Percentiles rank a stretch among this genome's conserved stretches.
Evolutionary conservation across 306 rosid species (phyloP).

Genomic region (Parietaria judaica): DNA sequence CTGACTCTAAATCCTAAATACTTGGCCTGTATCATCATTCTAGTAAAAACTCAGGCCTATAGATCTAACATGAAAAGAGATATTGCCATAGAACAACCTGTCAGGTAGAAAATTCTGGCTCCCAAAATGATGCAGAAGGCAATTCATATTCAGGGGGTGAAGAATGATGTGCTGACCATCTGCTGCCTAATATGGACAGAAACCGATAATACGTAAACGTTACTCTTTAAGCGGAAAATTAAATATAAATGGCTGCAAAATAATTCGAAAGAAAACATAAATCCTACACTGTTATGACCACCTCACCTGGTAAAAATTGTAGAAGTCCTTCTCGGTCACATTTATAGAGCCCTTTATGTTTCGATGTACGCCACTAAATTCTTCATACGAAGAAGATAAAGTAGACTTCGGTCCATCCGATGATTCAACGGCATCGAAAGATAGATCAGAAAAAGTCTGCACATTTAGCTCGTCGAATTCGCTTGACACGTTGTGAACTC

Average conservation of each 20-base stretch:
- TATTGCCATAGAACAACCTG: conserved; percentile 42
- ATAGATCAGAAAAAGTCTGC: conserved; percentile 21
- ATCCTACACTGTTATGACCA: conserved; percentile 3
- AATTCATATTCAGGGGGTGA: conserved; percentile 85
- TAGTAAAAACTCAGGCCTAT: not conserved
- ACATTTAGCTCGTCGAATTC: conserved; percentile 31
- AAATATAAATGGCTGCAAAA: too few species aligned
- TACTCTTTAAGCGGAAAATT: too few species aligned
- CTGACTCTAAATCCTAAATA: too few species aligned
- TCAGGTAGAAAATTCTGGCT: conserved; percentile 69
- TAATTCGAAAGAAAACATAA: not conserved
- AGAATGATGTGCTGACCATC: conserved; percentile 98
- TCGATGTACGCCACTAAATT: conserved; percentile 31
- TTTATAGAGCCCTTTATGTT: conserved; percentile 31
- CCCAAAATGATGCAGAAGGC: conserved; percentile 78
- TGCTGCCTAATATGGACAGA: conserved; percentile 58
- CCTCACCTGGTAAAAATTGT: conserved; percentile 82
- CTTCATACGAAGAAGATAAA: conserved; percentile 47
- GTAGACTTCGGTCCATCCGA: conserved; percentile 30
- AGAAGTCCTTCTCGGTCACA: conserved; percentile 50
- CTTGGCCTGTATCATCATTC: not conserved
- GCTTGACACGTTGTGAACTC: conserved; percentile 28
- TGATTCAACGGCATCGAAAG: conserved; percentile 36
- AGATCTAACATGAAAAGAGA: not conserved
- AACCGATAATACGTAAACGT: conserved; percentile 14